These are phyloP conservation scores for Pseudocercospora macadamiae DNA, from an alignment of 2,329 filamentous ascomycete species.

Conservation along the genomic window DNA sequence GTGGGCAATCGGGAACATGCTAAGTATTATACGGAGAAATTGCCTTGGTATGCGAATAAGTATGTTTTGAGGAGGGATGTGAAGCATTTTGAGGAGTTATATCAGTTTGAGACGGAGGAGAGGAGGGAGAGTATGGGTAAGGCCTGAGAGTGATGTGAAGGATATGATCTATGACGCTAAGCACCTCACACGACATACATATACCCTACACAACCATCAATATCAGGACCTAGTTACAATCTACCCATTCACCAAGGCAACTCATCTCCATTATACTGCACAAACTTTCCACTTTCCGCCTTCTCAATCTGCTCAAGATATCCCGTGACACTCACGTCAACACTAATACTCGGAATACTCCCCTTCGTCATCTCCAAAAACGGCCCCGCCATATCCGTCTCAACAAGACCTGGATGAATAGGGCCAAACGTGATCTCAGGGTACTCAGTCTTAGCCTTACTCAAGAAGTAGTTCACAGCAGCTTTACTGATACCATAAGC, in stretches of 20 bases:
- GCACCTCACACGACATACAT: too few species aligned
- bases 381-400: slow-evolving; percentile 8
- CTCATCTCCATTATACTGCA: slow-evolving; percentile 12
- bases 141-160: too few species aligned
- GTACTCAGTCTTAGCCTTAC: slow-evolving; percentile 6
- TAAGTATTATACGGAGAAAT: slow-evolving; percentile 31
- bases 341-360: background rate
- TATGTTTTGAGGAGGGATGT: slow-evolving; percentile 27
- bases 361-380: background rate
- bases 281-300: slow-evolving; percentile 5
- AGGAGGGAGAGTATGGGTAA: slow-evolving; percentile 5
- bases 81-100: slow-evolving; percentile 24
- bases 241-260: background rate
- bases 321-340: slow-evolving; percentile 7
- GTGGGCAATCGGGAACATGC: slow-evolving; percentile 31
- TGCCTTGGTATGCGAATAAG: slow-evolving; percentile 32
- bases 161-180: too few species aligned
- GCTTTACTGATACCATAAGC: slow-evolving; percentile 15
- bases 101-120: slow-evolving; percentile 17
- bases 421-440: background rate
- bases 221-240: too few species aligned
- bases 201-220: too few species aligned
- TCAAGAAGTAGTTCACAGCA: slow-evolving; percentile 7
- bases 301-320: slow-evolving; percentile 10
- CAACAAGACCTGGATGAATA: slow-evolving; percentile 6